Conservation (phyloP, 345 rosid species). For the Cardamine chenopodiifolia region DNA sequence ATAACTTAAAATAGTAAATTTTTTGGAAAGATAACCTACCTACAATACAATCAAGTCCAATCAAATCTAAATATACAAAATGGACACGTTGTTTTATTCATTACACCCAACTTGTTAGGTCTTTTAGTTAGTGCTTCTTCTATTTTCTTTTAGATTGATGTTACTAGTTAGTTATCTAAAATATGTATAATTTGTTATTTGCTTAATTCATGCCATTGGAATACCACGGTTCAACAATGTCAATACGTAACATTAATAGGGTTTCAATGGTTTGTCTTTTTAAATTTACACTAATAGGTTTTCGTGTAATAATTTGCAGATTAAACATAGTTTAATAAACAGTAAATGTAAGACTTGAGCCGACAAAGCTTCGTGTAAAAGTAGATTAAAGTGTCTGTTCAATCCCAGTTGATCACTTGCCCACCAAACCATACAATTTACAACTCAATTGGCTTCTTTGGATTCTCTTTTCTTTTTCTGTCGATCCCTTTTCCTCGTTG, state of each 20-base stretch:
- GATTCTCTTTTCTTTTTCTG: slow-evolving; percentile 14
- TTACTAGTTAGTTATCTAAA: not conserved
- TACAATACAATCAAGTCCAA: slow-evolving; percentile 16
- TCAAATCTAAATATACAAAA: not conserved
- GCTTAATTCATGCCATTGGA: not conserved
- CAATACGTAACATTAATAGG: not conserved
- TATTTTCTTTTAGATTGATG: not conserved
- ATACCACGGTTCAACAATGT: not conserved
- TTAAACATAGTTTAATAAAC: not conserved
- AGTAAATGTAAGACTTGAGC: slow-evolving; percentile 23
- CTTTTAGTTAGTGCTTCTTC: slow-evolving; percentile 35
- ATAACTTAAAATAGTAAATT: slow-evolving; percentile 10
- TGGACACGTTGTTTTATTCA: slow-evolving; percentile 25
- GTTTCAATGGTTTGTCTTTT: not conserved
- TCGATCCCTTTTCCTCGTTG: not conserved
- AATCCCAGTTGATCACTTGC: slow-evolving; percentile 24
- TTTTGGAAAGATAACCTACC: slow-evolving; percentile 22
- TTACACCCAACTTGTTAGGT: slow-evolving; percentile 35
- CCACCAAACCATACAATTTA: slow-evolving; percentile 37
- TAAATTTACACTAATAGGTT: not conserved
- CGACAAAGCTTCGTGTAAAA: slow-evolving; percentile 36
- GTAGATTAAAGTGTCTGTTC: slow-evolving; percentile 18
- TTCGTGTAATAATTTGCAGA: not conserved
- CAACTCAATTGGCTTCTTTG: slow-evolving; percentile 27
- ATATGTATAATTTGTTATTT: not conserved